Base-by-base conservation (phyloP, 345 rosid species). In the Zanthoxylum bungeanum region DNA sequence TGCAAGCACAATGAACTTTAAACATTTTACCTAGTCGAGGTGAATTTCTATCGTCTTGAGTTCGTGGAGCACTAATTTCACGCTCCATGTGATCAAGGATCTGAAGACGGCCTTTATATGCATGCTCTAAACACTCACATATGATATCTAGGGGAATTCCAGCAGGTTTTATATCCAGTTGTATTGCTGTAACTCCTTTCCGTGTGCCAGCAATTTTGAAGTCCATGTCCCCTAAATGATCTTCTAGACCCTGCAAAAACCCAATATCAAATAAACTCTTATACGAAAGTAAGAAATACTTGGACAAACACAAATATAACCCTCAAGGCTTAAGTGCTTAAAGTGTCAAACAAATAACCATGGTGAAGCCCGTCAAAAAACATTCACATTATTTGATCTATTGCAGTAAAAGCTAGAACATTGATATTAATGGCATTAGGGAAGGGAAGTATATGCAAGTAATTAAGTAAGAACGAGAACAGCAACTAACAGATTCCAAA, bases 201-300 rank as follows among this genome's bases (percentile, higher is more conserved):
- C 92, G 80, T 19, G 98, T 95, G 65, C 99, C 99, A 44, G 99
- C 93, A 75, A 95, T 89, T 83, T 95, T 95, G 82, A 95, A 95
- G 77, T 95, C 99, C 98, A 95, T 95, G 76, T 95, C 99, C 69
- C 99, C 99, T 17, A 92, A 76, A 84, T 95, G 99, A 84, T 95
- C 99, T 88, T 95, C 99, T 61, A 95, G 79, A 60, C 99, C 99
- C 98, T 95, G 75, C 21, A 68, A 70, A 76, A n/a, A 31, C 56
- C 27, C 59, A 34, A 52, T 22, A 42, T 49, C 30, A 61, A 70
- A 73, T 64, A 42, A 73, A 61, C 47, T 49, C 42, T 60, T 27
- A n/a, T 2, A 58, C 9, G 25, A n/a, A 30, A 24, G 42, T 28
- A 44, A 28, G 53, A 25, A n/a, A 44, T 42, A 58, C 8, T 28